Base-by-base conservation (phyloP, 176 grass and related monocot species). In the Raddia distichophylla region DNA sequence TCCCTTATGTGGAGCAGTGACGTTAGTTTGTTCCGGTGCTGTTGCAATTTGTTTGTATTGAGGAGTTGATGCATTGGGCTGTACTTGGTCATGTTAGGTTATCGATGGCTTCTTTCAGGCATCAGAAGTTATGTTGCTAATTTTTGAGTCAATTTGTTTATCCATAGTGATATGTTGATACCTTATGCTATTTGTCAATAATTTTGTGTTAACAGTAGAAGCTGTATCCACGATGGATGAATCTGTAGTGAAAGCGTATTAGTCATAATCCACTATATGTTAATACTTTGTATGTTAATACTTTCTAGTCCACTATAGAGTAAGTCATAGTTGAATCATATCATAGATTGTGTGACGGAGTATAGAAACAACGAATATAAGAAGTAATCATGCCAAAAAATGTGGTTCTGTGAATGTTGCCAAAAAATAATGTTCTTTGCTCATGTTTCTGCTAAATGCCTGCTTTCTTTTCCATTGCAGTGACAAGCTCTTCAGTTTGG, bases 401-500 rank as follows among this genome's bases (percentile, higher is more conserved):
- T 58, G 11, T 70, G 5, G 5, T 33, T 81, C 64, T 45, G 3
- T 50, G 5, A 14, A 37, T 34, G 42, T 85, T 50, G 52, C 34
- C 8, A 8, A 58, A 34, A 33, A 81, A 43, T 50, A 45, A 15
- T 52, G n/a, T 20, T 42, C 43, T 68, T 60, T 16, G 32, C 53
- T 84, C 18, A 50, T 46, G 64, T 67, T 18, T 17, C 10, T 37
- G 45, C 63, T 62, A 67, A 90, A 47, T 14, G 17, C 15, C 40
- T 10, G 6, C 45, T 90, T 50, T 75, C 37, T 40, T 20, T 22
- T 46, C 77, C 55, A 44, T 88, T 89, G 76, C 93, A 99, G 96
- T 99, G 77, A 99, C 96, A 40, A 99, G 96, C 80, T 95, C 93
- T 13, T 99, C 93, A 66, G 96, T 95, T 67, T 99, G 93, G 93